These are phyloP conservation scores for Ophiostoma fasciatum DNA, from an alignment of 2,329 filamentous ascomycete species.

Conservation along the genomic window DNA sequence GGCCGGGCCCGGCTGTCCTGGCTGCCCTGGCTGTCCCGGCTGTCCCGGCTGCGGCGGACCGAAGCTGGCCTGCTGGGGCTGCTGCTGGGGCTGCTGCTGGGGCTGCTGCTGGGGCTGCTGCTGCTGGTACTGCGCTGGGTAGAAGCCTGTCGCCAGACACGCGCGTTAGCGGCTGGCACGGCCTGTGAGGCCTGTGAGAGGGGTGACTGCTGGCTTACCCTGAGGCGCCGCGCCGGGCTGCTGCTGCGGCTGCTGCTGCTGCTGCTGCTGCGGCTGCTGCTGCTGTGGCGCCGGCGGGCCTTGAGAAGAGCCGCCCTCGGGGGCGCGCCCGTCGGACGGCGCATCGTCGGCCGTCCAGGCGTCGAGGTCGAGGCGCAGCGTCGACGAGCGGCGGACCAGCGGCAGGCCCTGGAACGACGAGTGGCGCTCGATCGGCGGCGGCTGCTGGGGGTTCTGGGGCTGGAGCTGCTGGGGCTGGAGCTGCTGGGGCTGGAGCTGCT, in stretches of 20 bases:
- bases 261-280: conserved; percentile 2
- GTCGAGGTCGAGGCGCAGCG: conserved; percentile 28
- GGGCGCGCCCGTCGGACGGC: conserved; percentile 5
- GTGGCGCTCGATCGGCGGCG: conserved; percentile 15
- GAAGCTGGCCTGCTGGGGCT: too few relatives aligned
- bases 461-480: too few relatives aligned
- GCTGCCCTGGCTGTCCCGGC: too few relatives aligned
- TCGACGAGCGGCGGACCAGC: conserved; percentile 42
- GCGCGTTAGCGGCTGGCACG: too few relatives aligned
- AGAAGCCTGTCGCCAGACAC: too few relatives aligned
- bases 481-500: too few relatives aligned
- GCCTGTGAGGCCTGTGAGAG: too few relatives aligned
- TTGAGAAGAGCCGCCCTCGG: not conserved
- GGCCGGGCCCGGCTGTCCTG: too few relatives aligned
- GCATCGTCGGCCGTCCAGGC: conserved; percentile 17
- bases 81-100: too few relatives aligned
- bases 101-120: too few relatives aligned
- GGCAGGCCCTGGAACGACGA: conserved; percentile 43
- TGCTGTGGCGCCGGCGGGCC: not conserved
- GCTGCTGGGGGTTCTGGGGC: not conserved
- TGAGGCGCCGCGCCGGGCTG: not conserved
- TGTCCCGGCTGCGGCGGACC: too few relatives aligned
- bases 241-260: conserved; percentile 1
- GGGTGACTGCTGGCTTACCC: not conserved
- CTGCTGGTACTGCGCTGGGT: conserved; percentile 10